Evolutionary conservation across 768 basidiomycete genomes (phyloP).

Genomic region (Cystofilobasidium macerans): DNA sequence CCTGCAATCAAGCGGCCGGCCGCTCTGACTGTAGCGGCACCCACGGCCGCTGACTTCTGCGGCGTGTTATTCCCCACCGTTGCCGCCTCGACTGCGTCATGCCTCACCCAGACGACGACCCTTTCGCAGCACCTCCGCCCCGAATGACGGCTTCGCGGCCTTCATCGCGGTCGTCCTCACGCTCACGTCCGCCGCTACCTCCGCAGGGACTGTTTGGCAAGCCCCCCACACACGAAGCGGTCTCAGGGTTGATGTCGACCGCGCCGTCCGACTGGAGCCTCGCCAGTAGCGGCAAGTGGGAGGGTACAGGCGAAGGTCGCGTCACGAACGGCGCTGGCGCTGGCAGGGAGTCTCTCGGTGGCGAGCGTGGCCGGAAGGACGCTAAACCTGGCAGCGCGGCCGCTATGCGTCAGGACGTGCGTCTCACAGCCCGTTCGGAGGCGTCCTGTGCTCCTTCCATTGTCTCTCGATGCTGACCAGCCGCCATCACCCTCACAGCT

Average conservation of each 20-base stretch:
- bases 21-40: background rate
- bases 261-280: background rate
- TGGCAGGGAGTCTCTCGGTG: too few species aligned
- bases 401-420: conserved; percentile 21
- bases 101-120: conserved; percentile 11
- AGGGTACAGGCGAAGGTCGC: background rate
- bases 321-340: background rate
- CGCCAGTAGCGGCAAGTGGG: background rate
- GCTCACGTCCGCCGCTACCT: background rate
- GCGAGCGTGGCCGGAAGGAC: background rate
- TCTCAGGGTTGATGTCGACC: background rate
- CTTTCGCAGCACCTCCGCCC: conserved; percentile 19
- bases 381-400: conserved; percentile 21
- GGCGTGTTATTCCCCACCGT: background rate
- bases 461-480: background rate
- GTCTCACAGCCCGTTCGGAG: background rate
- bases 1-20: background rate
- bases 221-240: background rate
- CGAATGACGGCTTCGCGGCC: conserved; percentile 3
- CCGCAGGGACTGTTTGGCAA: background rate
- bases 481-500: background rate
- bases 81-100: too few species aligned
- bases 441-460: background rate
- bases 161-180: background rate
- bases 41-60: background rate